Conservation (phyloP, 2,329 filamentous ascomycete species). For the Sclerotinia nivalis region DNA sequence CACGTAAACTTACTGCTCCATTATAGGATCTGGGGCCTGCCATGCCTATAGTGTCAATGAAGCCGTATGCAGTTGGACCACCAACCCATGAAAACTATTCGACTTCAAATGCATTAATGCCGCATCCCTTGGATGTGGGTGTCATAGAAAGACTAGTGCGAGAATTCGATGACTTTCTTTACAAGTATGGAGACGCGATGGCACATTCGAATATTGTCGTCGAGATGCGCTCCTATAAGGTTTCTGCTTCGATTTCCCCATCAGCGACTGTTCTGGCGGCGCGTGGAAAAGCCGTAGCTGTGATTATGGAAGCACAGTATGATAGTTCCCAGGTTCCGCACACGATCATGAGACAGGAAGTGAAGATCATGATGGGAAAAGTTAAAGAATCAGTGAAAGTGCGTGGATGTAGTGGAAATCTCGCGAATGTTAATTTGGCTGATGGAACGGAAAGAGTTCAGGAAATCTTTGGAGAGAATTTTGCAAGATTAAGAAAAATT, state of each 20-base stretch:
- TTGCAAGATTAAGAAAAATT: neutral
- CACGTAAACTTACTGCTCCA: neutral
- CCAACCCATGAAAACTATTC: neutral
- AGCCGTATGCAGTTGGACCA: neutral
- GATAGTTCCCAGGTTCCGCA: neutral
- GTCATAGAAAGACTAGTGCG: neutral
- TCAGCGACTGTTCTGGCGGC: neutral
- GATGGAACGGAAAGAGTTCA: neutral
- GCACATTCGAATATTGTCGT: neutral
- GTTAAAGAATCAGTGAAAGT: neutral
- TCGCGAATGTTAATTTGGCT: neutral
- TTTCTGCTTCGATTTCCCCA: neutral
- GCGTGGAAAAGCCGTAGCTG: neutral
- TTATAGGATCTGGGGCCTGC: neutral
- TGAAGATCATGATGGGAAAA: neutral
- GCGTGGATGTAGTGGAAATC: neutral
- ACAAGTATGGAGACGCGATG: neutral
- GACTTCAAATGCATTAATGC: neutral
- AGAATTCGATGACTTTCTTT: neutral
- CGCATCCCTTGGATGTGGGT: neutral
- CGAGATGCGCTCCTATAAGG: neutral
- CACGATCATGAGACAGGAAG: neutral
- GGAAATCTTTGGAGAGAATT: conserved; percentile 2
- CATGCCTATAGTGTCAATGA: neutral
- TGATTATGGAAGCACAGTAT: neutral